Evolutionary conservation across 768 basidiomycete genomes (phyloP).

Genomic region (Daedaleopsis sinensis): DNA sequence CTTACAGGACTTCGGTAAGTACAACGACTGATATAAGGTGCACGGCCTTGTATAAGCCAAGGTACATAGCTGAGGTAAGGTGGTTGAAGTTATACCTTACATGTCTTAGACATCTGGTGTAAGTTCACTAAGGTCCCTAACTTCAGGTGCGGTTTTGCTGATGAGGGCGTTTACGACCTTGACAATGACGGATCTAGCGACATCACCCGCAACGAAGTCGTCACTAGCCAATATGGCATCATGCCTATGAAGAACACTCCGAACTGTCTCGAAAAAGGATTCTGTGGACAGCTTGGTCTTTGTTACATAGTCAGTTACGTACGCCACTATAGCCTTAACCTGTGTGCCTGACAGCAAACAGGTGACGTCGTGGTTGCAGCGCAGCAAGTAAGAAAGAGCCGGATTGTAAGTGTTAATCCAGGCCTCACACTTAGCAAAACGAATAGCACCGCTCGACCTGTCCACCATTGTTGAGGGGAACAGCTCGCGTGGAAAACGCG

Average conservation of each 20-base stretch:
- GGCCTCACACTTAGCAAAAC: not conserved
- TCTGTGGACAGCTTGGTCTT: slow-evolving; percentile 17
- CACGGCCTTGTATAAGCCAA: not conserved
- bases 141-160: too few relatives aligned
- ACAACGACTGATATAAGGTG: not conserved
- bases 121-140: not conserved
- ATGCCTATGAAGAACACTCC: not conserved
- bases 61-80: not conserved
- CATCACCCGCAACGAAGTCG: too few relatives aligned
- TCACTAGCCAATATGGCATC: too few relatives aligned
- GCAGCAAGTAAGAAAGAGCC: not conserved
- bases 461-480: not conserved
- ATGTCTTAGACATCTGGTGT: not conserved
- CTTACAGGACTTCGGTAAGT: not conserved
- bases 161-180: too few relatives aligned
- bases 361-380: too few relatives aligned
- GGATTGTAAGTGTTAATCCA: not conserved
- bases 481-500: not conserved
- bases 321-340: slow-evolving; percentile 17
- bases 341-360: slow-evolving; percentile 19
- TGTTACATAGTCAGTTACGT: slow-evolving; percentile 22
- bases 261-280: not conserved
- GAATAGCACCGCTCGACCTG: not conserved
- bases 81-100: not conserved
- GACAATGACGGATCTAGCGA: too few relatives aligned